Base-by-base conservation (phyloP, 2,329 filamentous ascomycete genomes). In the Beauveria bassiana region DNA sequence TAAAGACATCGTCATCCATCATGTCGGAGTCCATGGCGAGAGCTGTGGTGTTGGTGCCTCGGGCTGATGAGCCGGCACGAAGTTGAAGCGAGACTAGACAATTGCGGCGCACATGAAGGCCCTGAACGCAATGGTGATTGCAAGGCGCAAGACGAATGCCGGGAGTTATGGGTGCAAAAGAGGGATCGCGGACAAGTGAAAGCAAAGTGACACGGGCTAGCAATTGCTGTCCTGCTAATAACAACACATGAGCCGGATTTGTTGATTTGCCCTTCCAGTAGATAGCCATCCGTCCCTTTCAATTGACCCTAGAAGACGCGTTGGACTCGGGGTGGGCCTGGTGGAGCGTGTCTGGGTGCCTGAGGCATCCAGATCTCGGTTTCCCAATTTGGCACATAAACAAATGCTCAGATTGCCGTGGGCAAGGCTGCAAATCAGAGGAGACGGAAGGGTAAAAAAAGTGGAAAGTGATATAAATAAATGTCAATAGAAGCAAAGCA, bases 1-100 rank as follows among this genome's bases (percentile, higher is more conserved):
- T 76, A 65, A 74, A 76, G 51, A 67, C 68, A 63, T 71, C 76
- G 74, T 86, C 85, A 61, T 85, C 82, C 73, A 85, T 81, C 49
- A 74, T 74, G 64, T 85, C 81, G 64, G 79, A 83, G 67, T 81
- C 79, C 83, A 85, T 85, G 55, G 68, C 75, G 73, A 66, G 62
- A 52, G 58, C 20, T 56, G 31, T 16, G 51, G 46, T 38, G 20
- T 38, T 38, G 34, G 40, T 18, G 20, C 34, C 50, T 31, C 9
- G 61, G 51, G 46, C 42, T 49, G 20, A 47, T 45, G 51, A 43
- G 61, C 26, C 34, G 20, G 28, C 55, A 22, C 50, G 34, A 24
- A 14, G 42, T 60, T 26, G 45, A 47, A 52, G 60, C 22, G 28
- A 55, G 58, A 22, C 42, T 54, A 47, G 54, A 52, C n/a, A 38